A percentile compares a stretch with the other conserved stretches of the same genome.
These are phyloP conservation scores for Pseudognaphalium luteoalbum DNA, from an alignment of 129 eudicot genomes.

Conservation along the genomic window DNA sequence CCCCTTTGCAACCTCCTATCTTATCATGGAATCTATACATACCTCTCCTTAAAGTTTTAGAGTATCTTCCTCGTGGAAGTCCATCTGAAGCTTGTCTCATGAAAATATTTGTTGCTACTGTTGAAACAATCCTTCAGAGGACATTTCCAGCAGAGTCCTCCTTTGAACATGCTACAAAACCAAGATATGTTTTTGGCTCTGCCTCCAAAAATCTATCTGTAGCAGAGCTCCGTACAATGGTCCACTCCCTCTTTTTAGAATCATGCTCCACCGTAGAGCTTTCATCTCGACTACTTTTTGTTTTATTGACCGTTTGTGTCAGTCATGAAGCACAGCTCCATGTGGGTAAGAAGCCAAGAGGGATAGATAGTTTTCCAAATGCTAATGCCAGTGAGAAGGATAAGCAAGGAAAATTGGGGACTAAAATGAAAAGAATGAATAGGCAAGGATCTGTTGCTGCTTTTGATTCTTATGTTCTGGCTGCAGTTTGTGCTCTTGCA, in stretches of 20 bases:
- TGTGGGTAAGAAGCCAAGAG: conserved; percentile 62
- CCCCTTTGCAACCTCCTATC: conserved; percentile 92
- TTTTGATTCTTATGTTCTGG: conserved; percentile 88
- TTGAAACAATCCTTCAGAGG: conserved; percentile 86
- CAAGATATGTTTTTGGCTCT: conserved; percentile 58
- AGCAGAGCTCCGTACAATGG: conserved; percentile 99
- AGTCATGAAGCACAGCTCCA: conserved; percentile 87
- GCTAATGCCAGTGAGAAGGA: too few species aligned
- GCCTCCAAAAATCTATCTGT: conserved; percentile 93
- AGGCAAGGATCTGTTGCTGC: conserved; percentile 69
- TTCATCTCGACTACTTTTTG: conserved; percentile 91
- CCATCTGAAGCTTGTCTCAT: conserved; percentile 98
- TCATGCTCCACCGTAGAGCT: conserved; percentile 83
- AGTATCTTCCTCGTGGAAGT: conserved; percentile 96
- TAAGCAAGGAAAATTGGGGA: conserved; percentile 27
- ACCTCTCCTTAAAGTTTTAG: conserved; percentile 92
- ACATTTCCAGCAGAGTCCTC: conserved; percentile 84
- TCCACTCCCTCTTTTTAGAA: conserved; percentile 82
- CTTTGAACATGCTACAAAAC: conserved; percentile 40
- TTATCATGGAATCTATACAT: conserved; percentile 92
- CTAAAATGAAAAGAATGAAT: conserved; percentile 40
- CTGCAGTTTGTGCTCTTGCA: conserved; percentile 90
- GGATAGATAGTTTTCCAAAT: conserved; percentile 32
- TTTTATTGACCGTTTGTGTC: conserved; percentile 88
- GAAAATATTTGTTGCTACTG: conserved; percentile 96